phyloP scores from a whole-genome alignment of 78 protist species.

The Isochrysis galbana region DNA sequence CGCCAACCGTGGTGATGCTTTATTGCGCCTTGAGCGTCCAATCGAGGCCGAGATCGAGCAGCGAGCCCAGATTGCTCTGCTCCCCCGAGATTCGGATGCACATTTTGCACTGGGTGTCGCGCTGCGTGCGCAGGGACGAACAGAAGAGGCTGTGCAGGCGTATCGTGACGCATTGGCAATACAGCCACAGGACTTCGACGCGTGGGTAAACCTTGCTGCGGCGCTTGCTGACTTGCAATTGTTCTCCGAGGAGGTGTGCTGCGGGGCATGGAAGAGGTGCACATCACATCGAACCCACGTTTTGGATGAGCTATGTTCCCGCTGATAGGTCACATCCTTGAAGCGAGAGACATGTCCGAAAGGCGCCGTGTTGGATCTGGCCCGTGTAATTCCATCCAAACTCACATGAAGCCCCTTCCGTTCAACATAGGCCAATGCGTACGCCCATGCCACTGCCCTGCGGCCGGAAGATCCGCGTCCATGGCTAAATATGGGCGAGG shows the following conservation, averaged over 20 bases:
- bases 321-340: too few species aligned
- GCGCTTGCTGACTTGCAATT: background rate
- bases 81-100: constrained; percentile 12
- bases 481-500: background rate
- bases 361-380: too few species aligned
- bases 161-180: background rate
- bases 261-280: too few species aligned
- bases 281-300: too few species aligned
- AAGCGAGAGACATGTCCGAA: too few species aligned
- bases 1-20: background rate
- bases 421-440: too few species aligned
- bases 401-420: too few species aligned
- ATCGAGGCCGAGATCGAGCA: background rate
- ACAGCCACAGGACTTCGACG: background rate
- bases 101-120: background rate
- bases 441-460: background rate
- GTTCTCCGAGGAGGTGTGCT: background rate
- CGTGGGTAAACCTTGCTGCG: background rate
- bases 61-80: background rate
- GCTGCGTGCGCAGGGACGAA: background rate
- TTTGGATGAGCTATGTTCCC: too few species aligned
- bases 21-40: background rate
- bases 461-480: background rate
- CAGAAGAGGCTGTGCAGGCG: background rate
- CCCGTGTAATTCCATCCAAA: too few species aligned